Percentiles rank a stretch among this genome's conserved stretches.
phyloP scores from a whole-genome alignment of 1,284 basidiomycete species.

The Leccinum pallidistipes region DNA sequence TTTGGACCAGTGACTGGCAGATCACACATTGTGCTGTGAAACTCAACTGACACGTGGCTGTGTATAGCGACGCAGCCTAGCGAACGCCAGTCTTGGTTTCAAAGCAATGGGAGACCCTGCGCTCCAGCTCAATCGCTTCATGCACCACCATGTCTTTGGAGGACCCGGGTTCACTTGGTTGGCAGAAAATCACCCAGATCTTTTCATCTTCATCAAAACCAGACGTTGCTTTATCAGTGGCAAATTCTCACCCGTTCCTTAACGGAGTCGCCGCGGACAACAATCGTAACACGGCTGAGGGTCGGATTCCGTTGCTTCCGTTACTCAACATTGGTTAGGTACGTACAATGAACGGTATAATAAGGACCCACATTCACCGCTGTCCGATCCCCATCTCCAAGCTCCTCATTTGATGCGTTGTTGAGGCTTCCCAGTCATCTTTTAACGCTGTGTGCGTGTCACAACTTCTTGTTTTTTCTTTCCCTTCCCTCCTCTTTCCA shows the following conservation, averaged over 20 bases:
- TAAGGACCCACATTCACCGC: neutral
- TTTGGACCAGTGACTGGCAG: neutral
- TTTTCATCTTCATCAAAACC: neutral
- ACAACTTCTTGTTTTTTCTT: neutral
- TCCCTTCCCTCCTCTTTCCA: neutral
- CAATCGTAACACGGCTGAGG: neutral
- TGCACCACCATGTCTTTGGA: neutral
- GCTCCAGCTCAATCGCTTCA: neutral
- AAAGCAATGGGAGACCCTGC: neutral
- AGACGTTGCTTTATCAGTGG: neutral
- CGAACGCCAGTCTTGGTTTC: neutral
- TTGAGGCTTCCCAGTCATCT: conserved; percentile 1
- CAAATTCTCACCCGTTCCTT: neutral
- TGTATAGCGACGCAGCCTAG: neutral
- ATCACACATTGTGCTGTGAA: neutral
- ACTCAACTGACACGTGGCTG: neutral
- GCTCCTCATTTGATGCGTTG: conserved; percentile 1
- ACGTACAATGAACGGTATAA: conserved; percentile 1
- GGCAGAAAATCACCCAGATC: neutral
- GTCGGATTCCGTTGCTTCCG: neutral
- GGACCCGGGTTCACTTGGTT: neutral
- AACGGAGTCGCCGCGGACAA: neutral
- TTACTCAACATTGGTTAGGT: neutral
- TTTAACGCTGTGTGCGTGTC: neutral
- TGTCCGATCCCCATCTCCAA: neutral